These are phyloP conservation scores for Cordyceps cicadae DNA, from an alignment of 2,329 filamentous ascomycete species.

Conservation along the genomic window DNA sequence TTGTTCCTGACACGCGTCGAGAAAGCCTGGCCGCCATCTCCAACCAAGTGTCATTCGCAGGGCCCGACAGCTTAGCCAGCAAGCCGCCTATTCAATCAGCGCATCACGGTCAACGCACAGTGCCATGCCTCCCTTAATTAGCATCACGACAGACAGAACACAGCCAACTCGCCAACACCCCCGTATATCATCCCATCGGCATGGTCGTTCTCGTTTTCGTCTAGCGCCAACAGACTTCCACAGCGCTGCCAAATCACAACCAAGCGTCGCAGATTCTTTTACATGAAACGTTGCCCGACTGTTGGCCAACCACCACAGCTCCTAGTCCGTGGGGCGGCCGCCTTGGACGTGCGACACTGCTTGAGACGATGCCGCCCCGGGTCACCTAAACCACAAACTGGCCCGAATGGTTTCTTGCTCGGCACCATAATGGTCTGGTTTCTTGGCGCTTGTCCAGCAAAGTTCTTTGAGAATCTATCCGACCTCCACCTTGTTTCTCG, in stretches of 20 bases:
- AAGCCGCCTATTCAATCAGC: too few relatives aligned
- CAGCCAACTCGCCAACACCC: too few relatives aligned
- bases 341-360: conserved; percentile 4
- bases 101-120: too few relatives aligned
- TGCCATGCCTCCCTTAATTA: too few relatives aligned
- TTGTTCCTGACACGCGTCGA: neutral
- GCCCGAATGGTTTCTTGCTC: neutral
- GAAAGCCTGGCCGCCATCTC: neutral
- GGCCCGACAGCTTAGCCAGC: neutral
- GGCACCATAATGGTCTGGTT: neutral
- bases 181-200: neutral
- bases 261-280: conserved; percentile 7
- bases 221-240: neutral
- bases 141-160: too few relatives aligned
- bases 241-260: neutral
- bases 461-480: neutral
- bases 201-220: neutral
- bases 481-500: conserved; percentile 1
- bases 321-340: conserved; percentile 5
- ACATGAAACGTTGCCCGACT: conserved; percentile 9
- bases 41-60: neutral
- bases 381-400: neutral
- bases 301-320: neutral
- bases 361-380: conserved; percentile 5
- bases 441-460: neutral